phyloP scores from a whole-genome alignment of 108 stramenopile species.

The Skeletonema marinoi region DNA sequence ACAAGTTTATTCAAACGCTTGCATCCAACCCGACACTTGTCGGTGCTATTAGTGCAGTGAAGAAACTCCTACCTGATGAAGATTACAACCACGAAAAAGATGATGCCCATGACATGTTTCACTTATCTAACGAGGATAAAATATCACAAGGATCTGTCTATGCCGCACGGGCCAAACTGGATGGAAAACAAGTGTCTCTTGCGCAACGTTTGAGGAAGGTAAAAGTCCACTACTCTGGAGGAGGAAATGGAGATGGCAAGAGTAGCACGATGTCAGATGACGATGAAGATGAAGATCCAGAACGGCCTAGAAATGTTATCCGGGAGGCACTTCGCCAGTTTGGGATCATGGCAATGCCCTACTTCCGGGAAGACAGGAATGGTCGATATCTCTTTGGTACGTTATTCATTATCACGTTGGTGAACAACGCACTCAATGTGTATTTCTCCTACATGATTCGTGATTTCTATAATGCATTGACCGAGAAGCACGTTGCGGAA shows the following conservation, averaged over 20 bases:
- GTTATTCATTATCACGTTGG: constrained; percentile 62
- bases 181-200: neutral
- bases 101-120: neutral
- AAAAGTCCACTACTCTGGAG: neutral
- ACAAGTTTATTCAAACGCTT: neutral
- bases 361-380: constrained; percentile 41
- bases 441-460: constrained; percentile 76
- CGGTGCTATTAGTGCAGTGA: neutral
- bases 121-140: neutral
- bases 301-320: neutral
- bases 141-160: neutral
- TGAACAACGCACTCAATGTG: constrained; percentile 74
- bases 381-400: constrained; percentile 46
- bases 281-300: neutral
- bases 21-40: neutral
- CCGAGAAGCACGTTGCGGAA: constrained; percentile 60
- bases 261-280: neutral
- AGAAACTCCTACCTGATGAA: neutral
- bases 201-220: neutral
- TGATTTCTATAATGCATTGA: constrained; percentile 78
- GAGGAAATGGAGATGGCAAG: neutral
- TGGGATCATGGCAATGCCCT: constrained; percentile 50
- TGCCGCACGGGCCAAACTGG: neutral
- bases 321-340: constrained; percentile 37
- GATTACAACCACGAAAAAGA: neutral